A percentile compares a stretch with the other conserved stretches of the same genome.
These are phyloP conservation scores for Teratosphaeriaceae sp. DNA, from an alignment of 2,329 filamentous ascomycete genomes.

Conservation along the genomic window DNA sequence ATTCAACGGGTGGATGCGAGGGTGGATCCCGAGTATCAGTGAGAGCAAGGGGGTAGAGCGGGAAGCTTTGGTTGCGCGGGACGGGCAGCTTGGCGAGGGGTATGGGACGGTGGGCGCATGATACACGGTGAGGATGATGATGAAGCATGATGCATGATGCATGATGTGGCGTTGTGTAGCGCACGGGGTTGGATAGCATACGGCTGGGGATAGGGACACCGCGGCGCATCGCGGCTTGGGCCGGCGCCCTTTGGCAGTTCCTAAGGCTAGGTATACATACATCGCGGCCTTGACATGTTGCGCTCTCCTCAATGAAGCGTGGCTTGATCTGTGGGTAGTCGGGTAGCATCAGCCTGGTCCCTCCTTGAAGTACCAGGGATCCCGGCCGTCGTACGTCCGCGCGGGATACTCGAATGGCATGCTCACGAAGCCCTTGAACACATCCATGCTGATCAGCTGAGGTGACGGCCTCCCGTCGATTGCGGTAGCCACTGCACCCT, in stretches of 20 bases:
- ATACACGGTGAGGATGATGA: slow-evolving; percentile 1
- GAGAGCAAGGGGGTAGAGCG: slow-evolving; percentile 25
- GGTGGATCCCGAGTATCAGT: slow-evolving; percentile 53
- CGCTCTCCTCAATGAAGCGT: no score
- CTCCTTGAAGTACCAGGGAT: slow-evolving; percentile 40
- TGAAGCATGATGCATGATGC: neutral
- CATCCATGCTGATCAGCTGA: slow-evolving; percentile 31
- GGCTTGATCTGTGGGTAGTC: no score
- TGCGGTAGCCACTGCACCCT: neutral
- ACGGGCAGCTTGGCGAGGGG: slow-evolving; percentile 11
- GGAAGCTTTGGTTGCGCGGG: slow-evolving; percentile 13
- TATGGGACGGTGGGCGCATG: slow-evolving; percentile 17
- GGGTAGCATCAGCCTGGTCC: neutral
- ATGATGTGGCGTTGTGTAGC: neutral
- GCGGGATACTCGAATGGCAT: slow-evolving; percentile 60
- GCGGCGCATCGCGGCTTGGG: no score
- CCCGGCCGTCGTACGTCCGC: slow-evolving; percentile 38
- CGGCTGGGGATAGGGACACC: no score
- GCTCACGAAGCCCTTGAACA: slow-evolving; percentile 52
- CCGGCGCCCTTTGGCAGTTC: no score
- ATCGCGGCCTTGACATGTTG: no score
- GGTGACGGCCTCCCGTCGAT: neutral
- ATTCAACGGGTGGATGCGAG: slow-evolving; percentile 59
- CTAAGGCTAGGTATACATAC: no score
- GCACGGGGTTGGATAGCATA: neutral